Base-by-base conservation (phyloP, 345 rosid species). In the Rhodamnia argentea region DNA sequence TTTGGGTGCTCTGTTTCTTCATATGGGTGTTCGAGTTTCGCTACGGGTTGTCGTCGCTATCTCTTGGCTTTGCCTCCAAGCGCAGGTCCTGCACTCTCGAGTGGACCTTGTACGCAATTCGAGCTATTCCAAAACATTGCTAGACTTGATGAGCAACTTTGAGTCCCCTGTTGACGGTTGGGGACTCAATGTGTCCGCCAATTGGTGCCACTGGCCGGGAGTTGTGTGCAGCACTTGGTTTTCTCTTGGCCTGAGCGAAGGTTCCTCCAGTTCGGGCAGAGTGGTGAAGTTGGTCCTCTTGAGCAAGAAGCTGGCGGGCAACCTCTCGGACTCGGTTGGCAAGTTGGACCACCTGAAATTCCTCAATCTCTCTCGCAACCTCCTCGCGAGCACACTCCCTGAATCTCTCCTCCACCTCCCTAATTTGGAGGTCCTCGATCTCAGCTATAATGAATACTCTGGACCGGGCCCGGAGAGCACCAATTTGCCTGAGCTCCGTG, bases 21-120 rank as follows among this genome's bases (percentile, higher is more conserved):
- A 85, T 85, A 95, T 95, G 98, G 93, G 87, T 86, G 60, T 84
- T 76, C 92, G 24, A 29, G 88, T 86, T 87, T 89, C 57, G 50
- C 29, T 88, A 50, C 88, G 89, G 85, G 85, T 87, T 84, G 26
- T 91, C 85, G 6, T 90, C 82, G 18, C 91, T 86, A 29, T 91
- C 82, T 59, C 86, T 84, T 88, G 87, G 54, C 85, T 93, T 52
- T 86, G 86, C 57, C 86, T 87, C 85, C 89, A 87, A 57, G 76
- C 89, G 86, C 89, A 37, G 58, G 47, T 82, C 11, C 83, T 91
- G 75, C 59, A 87, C 47, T 88, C 93, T 57, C 95, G 92, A 27
- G 74, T 5, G 84, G 87, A 86, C 89, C 55, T 90, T 53, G 85
- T 91, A 1, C 93, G 98, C 91, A 85, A 91, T 84, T 54, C 86